Conservation (phyloP, 768 basidiomycete species). For the Dictyophora rubrovolvata region DNA sequence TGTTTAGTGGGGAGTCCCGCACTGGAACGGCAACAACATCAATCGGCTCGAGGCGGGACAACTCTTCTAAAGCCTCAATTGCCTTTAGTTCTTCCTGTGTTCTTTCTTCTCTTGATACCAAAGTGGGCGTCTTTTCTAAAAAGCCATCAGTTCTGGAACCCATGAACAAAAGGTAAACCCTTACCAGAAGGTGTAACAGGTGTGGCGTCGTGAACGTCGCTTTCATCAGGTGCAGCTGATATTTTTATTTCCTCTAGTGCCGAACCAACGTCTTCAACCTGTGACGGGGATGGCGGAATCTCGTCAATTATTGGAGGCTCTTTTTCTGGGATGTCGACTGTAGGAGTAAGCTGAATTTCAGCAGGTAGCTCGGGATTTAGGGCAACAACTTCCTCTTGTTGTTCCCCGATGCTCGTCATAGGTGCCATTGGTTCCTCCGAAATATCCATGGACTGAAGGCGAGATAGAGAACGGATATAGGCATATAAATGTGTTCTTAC, state of each 20-base stretch:
- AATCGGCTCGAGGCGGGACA: conserved; percentile 5
- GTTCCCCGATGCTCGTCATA: not conserved
- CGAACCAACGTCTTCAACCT: not conserved
- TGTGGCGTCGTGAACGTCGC: not conserved
- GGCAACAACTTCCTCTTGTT: not conserved
- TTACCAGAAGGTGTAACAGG: not conserved
- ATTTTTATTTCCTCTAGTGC: not conserved
- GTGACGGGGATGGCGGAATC: not conserved
- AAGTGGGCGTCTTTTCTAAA: not conserved
- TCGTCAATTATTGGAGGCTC: not conserved
- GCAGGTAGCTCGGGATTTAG: not conserved
- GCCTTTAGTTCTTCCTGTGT: conserved; percentile 9
- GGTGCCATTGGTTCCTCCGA: not conserved
- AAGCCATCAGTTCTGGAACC: not conserved
- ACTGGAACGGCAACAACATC: not conserved
- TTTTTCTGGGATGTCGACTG: not conserved
- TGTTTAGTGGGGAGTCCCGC: not conserved
- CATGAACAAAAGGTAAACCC: not conserved
- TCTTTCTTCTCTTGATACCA: not conserved
- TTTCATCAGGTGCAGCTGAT: not conserved
- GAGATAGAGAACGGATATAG: not conserved
- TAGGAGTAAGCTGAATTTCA: not conserved
- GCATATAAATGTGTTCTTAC: not conserved
- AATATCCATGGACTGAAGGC: not conserved
- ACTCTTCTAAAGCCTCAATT: conserved; percentile 8